phyloP scores from a whole-genome alignment of 2,329 filamentous ascomycete species.

The Botryotinia globosa region DNA sequence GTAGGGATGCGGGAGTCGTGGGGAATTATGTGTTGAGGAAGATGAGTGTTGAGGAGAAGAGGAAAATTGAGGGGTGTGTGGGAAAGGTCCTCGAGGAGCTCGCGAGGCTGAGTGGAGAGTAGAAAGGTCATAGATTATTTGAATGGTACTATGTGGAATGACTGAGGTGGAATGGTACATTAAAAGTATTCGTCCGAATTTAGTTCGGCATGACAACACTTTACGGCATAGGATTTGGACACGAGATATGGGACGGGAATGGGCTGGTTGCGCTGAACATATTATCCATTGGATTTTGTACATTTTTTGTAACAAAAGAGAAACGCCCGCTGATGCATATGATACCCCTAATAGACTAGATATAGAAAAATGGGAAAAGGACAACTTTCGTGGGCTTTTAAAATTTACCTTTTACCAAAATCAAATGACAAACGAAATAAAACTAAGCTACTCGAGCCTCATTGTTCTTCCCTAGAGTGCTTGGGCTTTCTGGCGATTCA shows the following conservation, averaged over 20 bases:
- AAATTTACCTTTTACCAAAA: slow-evolving; percentile 9
- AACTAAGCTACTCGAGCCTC: slow-evolving; percentile 31
- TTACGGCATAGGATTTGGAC: background rate
- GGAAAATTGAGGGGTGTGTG: slow-evolving; percentile 33
- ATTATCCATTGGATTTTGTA: background rate
- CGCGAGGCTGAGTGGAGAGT: slow-evolving; percentile 26
- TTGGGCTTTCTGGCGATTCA: slow-evolving; percentile 59
- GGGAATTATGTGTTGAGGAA: slow-evolving; percentile 69
- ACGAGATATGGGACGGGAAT: background rate
- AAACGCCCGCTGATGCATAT: slow-evolving; percentile 14
- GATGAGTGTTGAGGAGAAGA: slow-evolving; percentile 34
- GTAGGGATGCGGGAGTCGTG: slow-evolving; percentile 65
- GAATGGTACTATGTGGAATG: background rate
- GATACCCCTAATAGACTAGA: slow-evolving; percentile 16
- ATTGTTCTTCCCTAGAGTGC: slow-evolving; percentile 49
- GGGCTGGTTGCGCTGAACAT: background rate
- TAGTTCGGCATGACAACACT: background rate
- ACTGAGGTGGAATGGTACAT: background rate
- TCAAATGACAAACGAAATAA: slow-evolving; percentile 13
- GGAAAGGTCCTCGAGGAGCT: slow-evolving; percentile 34
- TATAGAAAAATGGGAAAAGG: background rate
- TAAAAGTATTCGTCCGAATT: background rate
- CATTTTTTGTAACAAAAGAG: slow-evolving; percentile 13
- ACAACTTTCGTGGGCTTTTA: background rate
- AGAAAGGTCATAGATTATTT: background rate